Percentiles rank a stretch among this genome's conserved stretches.
These are phyloP conservation scores for Backusella luteola DNA, from an alignment of 192 early-diverging fungal genomes.

Conservation along the genomic window DNA sequence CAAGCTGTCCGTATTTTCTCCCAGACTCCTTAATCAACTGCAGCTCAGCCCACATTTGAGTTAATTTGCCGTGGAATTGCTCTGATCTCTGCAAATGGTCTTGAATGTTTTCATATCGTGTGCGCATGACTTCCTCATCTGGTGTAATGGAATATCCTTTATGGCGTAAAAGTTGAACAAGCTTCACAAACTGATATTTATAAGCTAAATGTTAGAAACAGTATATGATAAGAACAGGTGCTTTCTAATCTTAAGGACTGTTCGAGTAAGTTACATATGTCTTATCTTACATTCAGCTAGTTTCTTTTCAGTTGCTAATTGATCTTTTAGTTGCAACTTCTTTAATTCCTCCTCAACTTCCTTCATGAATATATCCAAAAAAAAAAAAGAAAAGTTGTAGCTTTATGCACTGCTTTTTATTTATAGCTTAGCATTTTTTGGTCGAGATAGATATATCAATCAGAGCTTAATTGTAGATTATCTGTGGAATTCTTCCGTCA, in stretches of 20 bases:
- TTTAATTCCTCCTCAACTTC: no score
- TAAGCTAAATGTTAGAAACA: not conserved
- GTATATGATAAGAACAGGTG: not conserved
- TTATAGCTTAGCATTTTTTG: not conserved
- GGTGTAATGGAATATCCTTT: slow-evolving; percentile 76
- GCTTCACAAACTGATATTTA: slow-evolving; percentile 19
- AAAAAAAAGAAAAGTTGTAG: no score
- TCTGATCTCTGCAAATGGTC: slow-evolving; percentile 74
- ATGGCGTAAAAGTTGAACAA: slow-evolving; percentile 78
- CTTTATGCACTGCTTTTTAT: no score
- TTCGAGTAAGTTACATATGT: slow-evolving; percentile 55
- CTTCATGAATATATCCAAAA: no score
- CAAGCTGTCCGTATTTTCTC: slow-evolving; percentile 32
- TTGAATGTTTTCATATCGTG: slow-evolving; percentile 71
- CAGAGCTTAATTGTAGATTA: not conserved
- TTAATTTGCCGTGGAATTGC: slow-evolving; percentile 75
- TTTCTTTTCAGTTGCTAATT: no score
- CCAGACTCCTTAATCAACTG: slow-evolving; percentile 68
- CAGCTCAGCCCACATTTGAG: slow-evolving; percentile 79
- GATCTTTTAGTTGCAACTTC: no score
- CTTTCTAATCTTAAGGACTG: slow-evolving; percentile 58
- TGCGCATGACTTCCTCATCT: slow-evolving; percentile 80
- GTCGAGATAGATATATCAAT: not conserved
- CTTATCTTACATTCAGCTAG: no score
- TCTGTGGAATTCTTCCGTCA: not conserved